Conservation (phyloP, 441 rosid genomes). For the Euphorbia schlechtendalii region DNA sequence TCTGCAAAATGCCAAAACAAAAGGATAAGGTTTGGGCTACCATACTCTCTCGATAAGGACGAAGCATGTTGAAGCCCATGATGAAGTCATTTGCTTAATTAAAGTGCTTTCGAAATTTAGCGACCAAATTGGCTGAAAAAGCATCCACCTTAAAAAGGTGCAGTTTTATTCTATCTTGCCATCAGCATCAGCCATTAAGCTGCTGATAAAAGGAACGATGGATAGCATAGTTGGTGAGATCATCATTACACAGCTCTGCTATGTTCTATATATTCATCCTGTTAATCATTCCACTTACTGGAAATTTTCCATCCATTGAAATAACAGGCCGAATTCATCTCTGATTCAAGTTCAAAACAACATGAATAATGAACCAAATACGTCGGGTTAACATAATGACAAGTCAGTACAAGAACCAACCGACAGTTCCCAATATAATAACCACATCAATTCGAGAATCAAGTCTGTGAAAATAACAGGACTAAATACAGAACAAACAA, state of each 20-base stretch:
- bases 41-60: slow-evolving; percentile 11
- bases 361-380: too few relatives aligned
- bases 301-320: background rate
- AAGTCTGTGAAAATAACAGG: too few relatives aligned
- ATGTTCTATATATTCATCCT: background rate
- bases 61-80: slow-evolving; percentile 7
- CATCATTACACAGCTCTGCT: background rate
- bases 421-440: too few relatives aligned
- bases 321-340: background rate
- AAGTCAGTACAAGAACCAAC: too few relatives aligned
- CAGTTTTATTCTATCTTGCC: background rate
- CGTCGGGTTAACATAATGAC: background rate
- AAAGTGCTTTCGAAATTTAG: background rate
- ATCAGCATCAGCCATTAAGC: background rate
- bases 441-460: background rate
- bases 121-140: slow-evolving; percentile 1
- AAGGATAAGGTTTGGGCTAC: slow-evolving; percentile 6
- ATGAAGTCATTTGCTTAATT: background rate
- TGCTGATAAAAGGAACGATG: background rate
- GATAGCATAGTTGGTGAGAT: background rate
- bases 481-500: background rate
- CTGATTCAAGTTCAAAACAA: background rate
- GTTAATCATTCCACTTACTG: background rate
- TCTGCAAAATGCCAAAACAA: background rate
- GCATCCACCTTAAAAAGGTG: slow-evolving; percentile 2